Evolutionary conservation across 2,329 filamentous ascomycete genomes (phyloP).

Genomic region (Pyrenophora teres): DNA sequence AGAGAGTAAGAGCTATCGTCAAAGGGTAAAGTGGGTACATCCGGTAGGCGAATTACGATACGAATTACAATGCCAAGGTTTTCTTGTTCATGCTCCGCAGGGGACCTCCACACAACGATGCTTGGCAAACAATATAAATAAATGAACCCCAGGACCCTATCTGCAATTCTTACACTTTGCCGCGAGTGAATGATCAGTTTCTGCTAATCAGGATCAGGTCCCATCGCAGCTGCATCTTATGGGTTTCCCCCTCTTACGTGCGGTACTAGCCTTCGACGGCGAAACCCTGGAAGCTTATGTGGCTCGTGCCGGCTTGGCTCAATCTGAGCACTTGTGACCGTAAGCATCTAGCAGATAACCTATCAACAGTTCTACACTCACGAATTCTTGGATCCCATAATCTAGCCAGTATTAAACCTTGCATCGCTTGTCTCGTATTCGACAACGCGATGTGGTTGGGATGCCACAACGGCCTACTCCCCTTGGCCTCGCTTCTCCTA

Average conservation of each 20-base stretch:
- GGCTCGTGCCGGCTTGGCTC: constrained; percentile 15
- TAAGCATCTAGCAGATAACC: background rate
- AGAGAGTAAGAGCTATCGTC: constrained; percentile 72
- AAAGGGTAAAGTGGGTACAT: constrained; percentile 26
- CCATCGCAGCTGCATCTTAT: too few relatives aligned
- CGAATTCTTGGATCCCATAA: background rate
- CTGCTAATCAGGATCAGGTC: too few relatives aligned
- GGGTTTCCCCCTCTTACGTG: background rate
- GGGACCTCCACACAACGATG: background rate
- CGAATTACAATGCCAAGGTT: too few relatives aligned
- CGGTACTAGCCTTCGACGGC: constrained; percentile 2
- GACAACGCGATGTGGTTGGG: constrained; percentile 16
- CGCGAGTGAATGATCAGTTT: background rate
- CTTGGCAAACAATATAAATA: constrained; percentile 28
- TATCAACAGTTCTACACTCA: background rate
- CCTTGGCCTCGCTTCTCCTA: constrained; percentile 15
- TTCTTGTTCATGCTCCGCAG: too few relatives aligned
- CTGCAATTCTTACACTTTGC: background rate
- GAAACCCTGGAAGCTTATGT: background rate
- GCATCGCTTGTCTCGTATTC: background rate
- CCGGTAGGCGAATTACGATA: too few relatives aligned
- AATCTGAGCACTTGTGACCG: constrained; percentile 1
- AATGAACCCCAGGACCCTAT: constrained; percentile 5
- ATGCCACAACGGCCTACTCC: background rate
- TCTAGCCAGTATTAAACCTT: background rate